A percentile compares a stretch with the other conserved stretches of the same genome.
Conservation (phyloP, 2,329 filamentous ascomycete genomes). For the Cercospora canescens region DNA sequence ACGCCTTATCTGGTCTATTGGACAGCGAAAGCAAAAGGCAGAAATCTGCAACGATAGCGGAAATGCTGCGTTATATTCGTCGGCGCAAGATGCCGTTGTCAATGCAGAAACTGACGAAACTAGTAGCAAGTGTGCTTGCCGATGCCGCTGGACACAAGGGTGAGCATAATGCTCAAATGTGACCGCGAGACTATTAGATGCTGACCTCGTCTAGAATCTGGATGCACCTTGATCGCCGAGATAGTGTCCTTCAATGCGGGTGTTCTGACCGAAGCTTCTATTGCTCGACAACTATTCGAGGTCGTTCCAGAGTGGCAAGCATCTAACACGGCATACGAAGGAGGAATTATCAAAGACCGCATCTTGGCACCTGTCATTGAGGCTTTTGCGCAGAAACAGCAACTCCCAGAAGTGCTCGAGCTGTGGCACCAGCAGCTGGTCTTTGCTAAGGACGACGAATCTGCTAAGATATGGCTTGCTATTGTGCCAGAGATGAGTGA, state of each 20-base stretch:
- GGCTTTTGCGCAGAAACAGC: constrained; percentile 32
- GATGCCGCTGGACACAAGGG: constrained; percentile 25
- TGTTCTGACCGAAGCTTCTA: constrained; percentile 41
- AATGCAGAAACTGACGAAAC: constrained; percentile 2
- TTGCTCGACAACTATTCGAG: constrained; percentile 14
- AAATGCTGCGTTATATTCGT: constrained; percentile 29
- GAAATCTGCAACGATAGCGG: neutral
- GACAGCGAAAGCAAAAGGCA: neutral
- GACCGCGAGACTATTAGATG: no score
- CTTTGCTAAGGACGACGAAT: constrained; percentile 3
- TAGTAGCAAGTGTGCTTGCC: constrained; percentile 5
- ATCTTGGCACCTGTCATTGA: constrained; percentile 34
- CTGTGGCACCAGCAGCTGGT: constrained; percentile 32
- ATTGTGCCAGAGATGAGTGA: neutral
- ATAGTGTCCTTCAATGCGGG: constrained; percentile 49
- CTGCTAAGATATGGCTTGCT: neutral
- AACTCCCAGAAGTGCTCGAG: constrained; percentile 30
- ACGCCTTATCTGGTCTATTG: neutral
- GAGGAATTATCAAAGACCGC: neutral
- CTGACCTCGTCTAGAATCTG: neutral
- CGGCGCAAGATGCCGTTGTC: neutral
- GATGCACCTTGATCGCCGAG: constrained; percentile 44
- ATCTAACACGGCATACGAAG: neutral
- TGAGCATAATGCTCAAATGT: neutral
- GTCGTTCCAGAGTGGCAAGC: neutral